Base-by-base conservation (phyloP, 2,329 filamentous ascomycete genomes). In the Colletotrichum paranaense region DNA sequence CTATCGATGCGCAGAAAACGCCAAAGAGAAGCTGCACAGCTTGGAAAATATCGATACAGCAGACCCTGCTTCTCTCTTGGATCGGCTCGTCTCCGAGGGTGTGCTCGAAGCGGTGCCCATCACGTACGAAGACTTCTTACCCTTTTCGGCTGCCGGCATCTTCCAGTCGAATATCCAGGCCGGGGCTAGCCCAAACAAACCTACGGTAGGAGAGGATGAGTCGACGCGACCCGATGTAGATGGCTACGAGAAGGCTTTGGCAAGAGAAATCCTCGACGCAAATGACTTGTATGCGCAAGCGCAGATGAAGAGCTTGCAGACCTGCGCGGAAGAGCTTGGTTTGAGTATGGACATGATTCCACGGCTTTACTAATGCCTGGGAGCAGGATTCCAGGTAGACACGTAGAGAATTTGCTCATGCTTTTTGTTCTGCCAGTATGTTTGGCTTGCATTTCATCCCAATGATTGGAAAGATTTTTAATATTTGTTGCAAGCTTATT, bases 81-180 rank as follows among this genome's bases (percentile, higher is more conserved):
- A 82, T 1, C 58, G 77, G 1, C 78, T 87, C 1, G 63, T 88
- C 1, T 67, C 76, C 2, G 62, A 78, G 0, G 81, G 81, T 0
- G 30, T 81, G 3, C 49, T 89, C 0, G 76, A 80, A 52, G 81
- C 80, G 5, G 76, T 82, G 3, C 85, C 88, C 2, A 82, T 89
- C 22, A 88, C 84, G 0, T 89, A 89, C 68, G 88, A 89, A 70
- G 88, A 89, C 67, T 89, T 89, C 60, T 78, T 89, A 4, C 88
- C 88, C 0, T 77, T 89, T 2, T 88, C 86, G 1, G 88, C 87
- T 0, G 87, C 86, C 0, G 87, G 87, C 0, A 89, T 89, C 52
- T 88, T 88, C 73, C 82, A 82, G 52, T 87, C 85, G 0, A 88
- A 87, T 24, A 76, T 86, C 5, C 66, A 65, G 7, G 49, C 65